Evolutionary conservation across 2,329 filamentous ascomycete species (phyloP).

Genomic region (Xylogone sp.): DNA sequence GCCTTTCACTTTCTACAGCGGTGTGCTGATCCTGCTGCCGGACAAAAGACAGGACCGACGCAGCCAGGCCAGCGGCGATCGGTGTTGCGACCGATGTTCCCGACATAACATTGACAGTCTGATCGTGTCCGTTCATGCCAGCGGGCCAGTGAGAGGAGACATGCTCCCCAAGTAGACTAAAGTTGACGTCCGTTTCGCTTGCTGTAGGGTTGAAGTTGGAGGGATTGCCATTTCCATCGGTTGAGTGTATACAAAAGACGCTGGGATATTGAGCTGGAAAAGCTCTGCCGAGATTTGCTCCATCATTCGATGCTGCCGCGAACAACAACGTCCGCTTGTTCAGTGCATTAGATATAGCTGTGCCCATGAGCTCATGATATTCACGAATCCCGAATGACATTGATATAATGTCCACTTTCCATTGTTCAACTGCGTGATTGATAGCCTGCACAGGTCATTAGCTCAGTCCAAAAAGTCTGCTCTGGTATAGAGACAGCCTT

Average conservation of each 20-base stretch:
- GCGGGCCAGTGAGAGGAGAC: constrained; percentile 15
- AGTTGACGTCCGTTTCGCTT: constrained; percentile 9
- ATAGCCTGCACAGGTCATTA: constrained; percentile 11
- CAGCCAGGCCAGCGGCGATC: constrained; percentile 18
- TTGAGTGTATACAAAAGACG: constrained; percentile 11
- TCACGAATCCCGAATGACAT: constrained; percentile 14
- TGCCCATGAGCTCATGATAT: neutral
- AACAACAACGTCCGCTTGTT: constrained; percentile 5
- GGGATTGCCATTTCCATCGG: constrained; percentile 6
- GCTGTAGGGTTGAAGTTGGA: constrained; percentile 13
- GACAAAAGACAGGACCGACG: constrained; percentile 12
- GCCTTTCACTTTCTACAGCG: constrained; percentile 1
- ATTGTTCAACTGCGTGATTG: constrained; percentile 6
- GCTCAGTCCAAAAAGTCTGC: neutral
- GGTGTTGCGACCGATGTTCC: constrained; percentile 19
- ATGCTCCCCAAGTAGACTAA: constrained; percentile 13
- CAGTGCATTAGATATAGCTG: constrained; percentile 4
- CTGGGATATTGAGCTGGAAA: constrained; percentile 7
- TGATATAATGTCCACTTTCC: constrained; percentile 16
- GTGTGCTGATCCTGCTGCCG: constrained; percentile 7
- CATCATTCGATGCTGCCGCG: constrained; percentile 13
- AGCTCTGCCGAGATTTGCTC: constrained; percentile 4
- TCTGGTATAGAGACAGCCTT: neutral
- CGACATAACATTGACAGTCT: constrained; percentile 1
- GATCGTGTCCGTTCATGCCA: neutral